Percentiles rank a stretch among this genome's conserved stretches.
These are phyloP conservation scores for Xylaria sp. DNA, from an alignment of 2,329 filamentous ascomycete species.

Conservation along the genomic window DNA sequence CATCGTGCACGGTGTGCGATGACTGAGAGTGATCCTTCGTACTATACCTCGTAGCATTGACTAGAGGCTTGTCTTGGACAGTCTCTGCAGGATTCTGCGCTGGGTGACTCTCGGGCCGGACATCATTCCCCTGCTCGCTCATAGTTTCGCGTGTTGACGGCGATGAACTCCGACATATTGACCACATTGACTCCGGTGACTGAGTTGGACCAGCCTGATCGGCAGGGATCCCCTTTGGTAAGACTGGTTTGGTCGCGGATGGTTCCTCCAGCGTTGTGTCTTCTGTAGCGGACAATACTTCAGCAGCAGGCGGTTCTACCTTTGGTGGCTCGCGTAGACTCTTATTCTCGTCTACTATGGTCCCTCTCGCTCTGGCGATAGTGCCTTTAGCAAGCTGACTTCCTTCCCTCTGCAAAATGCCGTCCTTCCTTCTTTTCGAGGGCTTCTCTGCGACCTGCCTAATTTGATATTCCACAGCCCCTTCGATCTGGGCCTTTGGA, in stretches of 20 bases:
- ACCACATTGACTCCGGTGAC: constrained; percentile 9
- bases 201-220: not conserved
- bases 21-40: constrained; percentile 27
- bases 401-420: constrained; percentile 53
- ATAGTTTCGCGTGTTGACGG: not conserved
- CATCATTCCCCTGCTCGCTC: constrained; percentile 10
- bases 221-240: not conserved
- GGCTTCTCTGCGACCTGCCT: constrained; percentile 55
- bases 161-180: constrained; percentile 15
- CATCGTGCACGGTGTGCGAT: constrained; percentile 45
- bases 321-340: constrained; percentile 35
- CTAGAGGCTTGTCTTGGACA: constrained; percentile 60
- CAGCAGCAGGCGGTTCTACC: constrained; percentile 34
- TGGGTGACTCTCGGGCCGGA: constrained; percentile 32
- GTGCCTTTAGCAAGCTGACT: constrained; percentile 64
- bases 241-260: not conserved
- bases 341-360: constrained; percentile 55
- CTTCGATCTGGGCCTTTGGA: constrained; percentile 53
- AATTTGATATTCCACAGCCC: constrained; percentile 55
- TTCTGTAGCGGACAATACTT: not conserved
- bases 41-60: constrained; percentile 47
- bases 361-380: constrained; percentile 62
- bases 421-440: constrained; percentile 56
- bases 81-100: constrained; percentile 56
- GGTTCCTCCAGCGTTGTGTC: not conserved